Percentiles rank a stretch among this genome's conserved stretches.
Conservation (phyloP, 768 basidiomycete species). For the Panaeolus cyanescens region DNA sequence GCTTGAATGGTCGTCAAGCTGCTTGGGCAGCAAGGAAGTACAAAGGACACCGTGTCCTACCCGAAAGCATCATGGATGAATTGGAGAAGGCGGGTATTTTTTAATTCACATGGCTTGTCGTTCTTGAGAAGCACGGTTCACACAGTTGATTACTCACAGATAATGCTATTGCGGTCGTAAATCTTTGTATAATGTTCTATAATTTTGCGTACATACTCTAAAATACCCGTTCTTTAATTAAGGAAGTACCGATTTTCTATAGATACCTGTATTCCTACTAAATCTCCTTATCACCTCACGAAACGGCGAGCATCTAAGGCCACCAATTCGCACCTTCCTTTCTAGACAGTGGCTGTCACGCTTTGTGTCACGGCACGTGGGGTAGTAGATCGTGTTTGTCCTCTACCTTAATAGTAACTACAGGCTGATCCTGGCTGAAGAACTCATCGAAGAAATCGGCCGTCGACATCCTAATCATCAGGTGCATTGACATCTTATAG, state of each 20-base stretch:
- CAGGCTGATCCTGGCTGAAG: too few relatives aligned
- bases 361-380: too few relatives aligned
- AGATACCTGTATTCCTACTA: neutral
- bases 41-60: slow-evolving; percentile 5
- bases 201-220: neutral
- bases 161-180: neutral
- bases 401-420: too few relatives aligned
- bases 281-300: neutral
- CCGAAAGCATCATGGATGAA: slow-evolving; percentile 7
- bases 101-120: neutral
- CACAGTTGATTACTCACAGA: neutral
- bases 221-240: neutral
- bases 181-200: neutral
- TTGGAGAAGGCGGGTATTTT: slow-evolving; percentile 4
- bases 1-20: slow-evolving; percentile 13
- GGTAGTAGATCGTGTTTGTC: too few relatives aligned
- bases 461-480: too few relatives aligned
- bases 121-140: neutral
- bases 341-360: neutral
- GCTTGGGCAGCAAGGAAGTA: slow-evolving; percentile 14
- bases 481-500: too few relatives aligned
- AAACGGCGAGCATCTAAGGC: neutral
- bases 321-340: neutral
- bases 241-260: neutral
- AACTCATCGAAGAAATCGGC: too few relatives aligned